phyloP scores from a whole-genome alignment of 148 eudicot species.

The Vaccinium corymbosum region DNA sequence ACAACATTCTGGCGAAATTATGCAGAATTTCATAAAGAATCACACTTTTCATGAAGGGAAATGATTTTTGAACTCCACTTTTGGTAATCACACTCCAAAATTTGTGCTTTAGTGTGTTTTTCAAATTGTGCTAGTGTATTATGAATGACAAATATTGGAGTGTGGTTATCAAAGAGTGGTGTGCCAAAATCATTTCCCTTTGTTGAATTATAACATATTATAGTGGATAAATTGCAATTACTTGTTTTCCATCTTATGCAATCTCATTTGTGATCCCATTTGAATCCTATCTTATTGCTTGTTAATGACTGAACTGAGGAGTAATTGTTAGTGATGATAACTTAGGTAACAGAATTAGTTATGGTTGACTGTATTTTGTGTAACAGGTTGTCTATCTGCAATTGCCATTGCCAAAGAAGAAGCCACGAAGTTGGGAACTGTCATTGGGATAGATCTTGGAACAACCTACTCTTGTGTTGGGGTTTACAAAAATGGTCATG shows the following conservation, averaged over 20 bases:
- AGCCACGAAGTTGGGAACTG: slow-evolving; percentile 39
- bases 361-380: neutral
- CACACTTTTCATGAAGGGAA: neutral
- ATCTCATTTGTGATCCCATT: neutral
- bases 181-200: too few species aligned
- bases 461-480: slow-evolving; percentile 54
- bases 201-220: neutral
- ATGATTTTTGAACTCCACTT: too few species aligned
- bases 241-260: neutral
- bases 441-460: slow-evolving; percentile 46
- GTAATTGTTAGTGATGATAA: neutral
- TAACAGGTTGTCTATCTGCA: slow-evolving; percentile 31
- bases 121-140: too few species aligned
- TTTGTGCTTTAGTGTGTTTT: too few species aligned
- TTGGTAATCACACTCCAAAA: too few species aligned
- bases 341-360: neutral
- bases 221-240: neutral
- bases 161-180: too few species aligned
- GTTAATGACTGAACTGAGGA: neutral
- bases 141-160: too few species aligned
- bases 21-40: neutral
- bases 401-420: slow-evolving; percentile 39
- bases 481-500: slow-evolving; percentile 49
- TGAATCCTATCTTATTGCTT: neutral
- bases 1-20: neutral